phyloP scores from a whole-genome alignment of 768 basidiomycete genomes.

The Hydnomerulius pinastri region DNA sequence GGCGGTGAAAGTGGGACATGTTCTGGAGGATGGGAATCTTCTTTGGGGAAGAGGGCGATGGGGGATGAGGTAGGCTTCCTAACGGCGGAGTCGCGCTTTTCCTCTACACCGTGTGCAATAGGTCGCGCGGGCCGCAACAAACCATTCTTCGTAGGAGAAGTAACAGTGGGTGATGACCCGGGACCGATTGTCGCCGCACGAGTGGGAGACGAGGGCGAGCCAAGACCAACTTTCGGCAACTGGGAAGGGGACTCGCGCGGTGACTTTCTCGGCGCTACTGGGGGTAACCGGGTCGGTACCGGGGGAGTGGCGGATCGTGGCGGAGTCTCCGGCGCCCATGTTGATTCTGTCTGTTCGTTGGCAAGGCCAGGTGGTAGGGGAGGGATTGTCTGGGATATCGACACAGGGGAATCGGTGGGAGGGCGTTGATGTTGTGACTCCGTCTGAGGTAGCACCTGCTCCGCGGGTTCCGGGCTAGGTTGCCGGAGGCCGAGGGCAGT shows the following conservation, averaged over 20 bases:
- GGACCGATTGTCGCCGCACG: slow-evolving; percentile 12
- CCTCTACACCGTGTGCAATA: slow-evolving; percentile 14
- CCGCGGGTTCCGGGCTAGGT: slow-evolving; percentile 22
- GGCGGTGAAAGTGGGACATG: slow-evolving; percentile 33
- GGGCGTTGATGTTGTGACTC: slow-evolving; percentile 13
- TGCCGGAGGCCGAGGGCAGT: slow-evolving; percentile 65
- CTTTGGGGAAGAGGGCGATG: slow-evolving; percentile 19
- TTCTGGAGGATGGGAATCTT: slow-evolving; percentile 25
- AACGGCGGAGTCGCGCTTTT: slow-evolving; percentile 20
- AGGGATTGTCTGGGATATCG: slow-evolving; percentile 24
- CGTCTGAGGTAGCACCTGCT: slow-evolving; percentile 14
- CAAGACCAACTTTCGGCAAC: slow-evolving; percentile 17
- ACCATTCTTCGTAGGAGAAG: slow-evolving; percentile 22
- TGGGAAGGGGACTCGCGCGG: slow-evolving; percentile 25
- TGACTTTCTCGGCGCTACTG: slow-evolving; percentile 16
- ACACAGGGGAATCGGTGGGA: slow-evolving; percentile 28
- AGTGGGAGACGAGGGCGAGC: slow-evolving; percentile 15
- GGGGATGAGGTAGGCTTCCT: slow-evolving; percentile 14
- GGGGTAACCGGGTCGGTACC: slow-evolving; percentile 16
- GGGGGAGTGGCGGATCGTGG: slow-evolving; percentile 24
- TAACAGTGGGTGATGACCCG: slow-evolving; percentile 16
- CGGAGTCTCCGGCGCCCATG: slow-evolving; percentile 14
- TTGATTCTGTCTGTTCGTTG: slow-evolving; percentile 22
- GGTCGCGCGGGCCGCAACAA: slow-evolving; percentile 26
- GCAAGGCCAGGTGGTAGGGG: slow-evolving; percentile 41